Percentiles rank a stretch among this genome's conserved stretches.
Conservation (phyloP, 2,329 filamentous ascomycete genomes). For the Stachybotrys echinatus region DNA sequence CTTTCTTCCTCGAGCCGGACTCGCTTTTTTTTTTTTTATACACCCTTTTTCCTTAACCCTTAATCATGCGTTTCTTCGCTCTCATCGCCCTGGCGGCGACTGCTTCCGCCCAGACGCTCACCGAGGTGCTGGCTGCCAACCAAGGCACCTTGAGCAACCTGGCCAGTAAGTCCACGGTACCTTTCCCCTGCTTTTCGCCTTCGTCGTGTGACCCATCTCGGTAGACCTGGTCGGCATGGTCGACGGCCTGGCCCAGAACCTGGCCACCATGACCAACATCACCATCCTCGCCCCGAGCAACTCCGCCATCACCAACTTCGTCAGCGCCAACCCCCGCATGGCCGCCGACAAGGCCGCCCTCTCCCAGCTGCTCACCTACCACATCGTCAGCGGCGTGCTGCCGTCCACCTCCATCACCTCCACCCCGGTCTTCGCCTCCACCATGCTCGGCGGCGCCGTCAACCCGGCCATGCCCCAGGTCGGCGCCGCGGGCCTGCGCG, state of each 20-base stretch:
- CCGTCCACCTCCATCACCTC: background rate
- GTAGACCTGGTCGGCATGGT: background rate
- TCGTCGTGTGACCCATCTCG: no score
- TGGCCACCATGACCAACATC: conserved; percentile 12
- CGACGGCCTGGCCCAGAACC: conserved; percentile 10
- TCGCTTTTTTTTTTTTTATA: background rate
- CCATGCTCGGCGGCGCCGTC: background rate
- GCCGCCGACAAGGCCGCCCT: conserved; percentile 12
- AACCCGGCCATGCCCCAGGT: background rate
- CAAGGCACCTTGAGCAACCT: background rate
- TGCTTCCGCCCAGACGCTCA: background rate
- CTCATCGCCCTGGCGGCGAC: conserved; percentile 1
- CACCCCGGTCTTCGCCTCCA: background rate
- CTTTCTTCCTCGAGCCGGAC: background rate
- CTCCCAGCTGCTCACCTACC: background rate
- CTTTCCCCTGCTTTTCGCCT: background rate
- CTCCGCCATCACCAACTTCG: conserved; percentile 44
- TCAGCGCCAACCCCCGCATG: conserved; percentile 31
- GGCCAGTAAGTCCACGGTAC: background rate
- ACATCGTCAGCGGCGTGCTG: background rate
- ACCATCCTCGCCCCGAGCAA: conserved; percentile 50
- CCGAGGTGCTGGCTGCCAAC: background rate
- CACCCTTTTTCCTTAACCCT: background rate
- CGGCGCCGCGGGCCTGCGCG: background rate
- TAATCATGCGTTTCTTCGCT: background rate